Evolutionary conservation across 2,329 filamentous ascomycete species (phyloP), one percentile per base, ranked within the genome.

Genomic region (Fusarium bactridioides): DNA sequence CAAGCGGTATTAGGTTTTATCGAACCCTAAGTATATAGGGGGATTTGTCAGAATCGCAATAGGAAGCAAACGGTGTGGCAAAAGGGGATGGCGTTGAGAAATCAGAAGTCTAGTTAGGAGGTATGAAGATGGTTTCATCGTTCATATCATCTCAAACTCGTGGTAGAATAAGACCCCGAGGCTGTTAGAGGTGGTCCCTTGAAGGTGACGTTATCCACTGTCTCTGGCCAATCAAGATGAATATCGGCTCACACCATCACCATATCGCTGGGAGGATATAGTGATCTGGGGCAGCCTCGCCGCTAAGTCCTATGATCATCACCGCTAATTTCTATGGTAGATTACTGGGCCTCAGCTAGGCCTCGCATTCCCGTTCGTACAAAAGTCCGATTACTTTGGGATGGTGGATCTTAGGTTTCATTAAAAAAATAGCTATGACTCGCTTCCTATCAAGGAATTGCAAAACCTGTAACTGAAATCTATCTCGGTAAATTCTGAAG

Each of bases 121-220:
- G 58, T 48, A 59, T 60, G 58, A 68, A 53, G 40, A 48, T 21
- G 48, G 44, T 47, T 64, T 29, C 50, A 41, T 45, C 51, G 45
- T 47, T 56, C 67, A 59, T 62, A 68, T 71, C 45, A 73, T 71
- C 70, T 61, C 40, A 18, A 55, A 62, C 61, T 53, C 33, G 41
- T 44, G 64, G 64, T 41, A 41, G 51, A 44, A 31, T 37, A 38
- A 69, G 55, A 21, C 60, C 61, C 41, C 54, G 25, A 73, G 58
- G 67, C 61, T 67, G 69, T 50, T 54, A 33, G 31, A 57, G 57
- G 35, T 31, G 62, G 70, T 71, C 66, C 70, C 70, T 74, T 74
- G 50, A 54, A 62, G 64, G 67, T 74, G 70, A 73, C 62, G 70
- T 68, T 73, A 27, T 31, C 61, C 51, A 57, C 54, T 67, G 61